phyloP scores from a whole-genome alignment of 1,139 yeast genomes.

The Yamadazyma diddensiae region DNA sequence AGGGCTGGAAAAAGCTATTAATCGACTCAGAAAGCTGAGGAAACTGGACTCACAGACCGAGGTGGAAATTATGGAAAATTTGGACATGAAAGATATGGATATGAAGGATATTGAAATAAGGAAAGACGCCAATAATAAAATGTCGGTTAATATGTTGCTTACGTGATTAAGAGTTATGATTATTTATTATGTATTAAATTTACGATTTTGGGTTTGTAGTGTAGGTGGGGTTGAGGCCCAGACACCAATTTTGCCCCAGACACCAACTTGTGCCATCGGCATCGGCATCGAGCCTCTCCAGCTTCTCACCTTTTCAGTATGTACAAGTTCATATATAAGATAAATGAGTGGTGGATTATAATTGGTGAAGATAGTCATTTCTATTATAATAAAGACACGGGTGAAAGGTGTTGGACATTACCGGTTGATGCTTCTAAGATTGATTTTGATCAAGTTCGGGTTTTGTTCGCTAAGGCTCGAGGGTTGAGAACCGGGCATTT shows the following conservation, averaged over 20 bases:
- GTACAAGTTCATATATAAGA: constrained; percentile 13
- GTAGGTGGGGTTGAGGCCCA: too few relatives aligned
- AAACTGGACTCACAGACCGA: constrained; percentile 8
- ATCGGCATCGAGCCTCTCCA: not conserved
- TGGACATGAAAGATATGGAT: not conserved
- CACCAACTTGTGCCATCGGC: too few relatives aligned
- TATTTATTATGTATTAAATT: constrained; percentile 14
- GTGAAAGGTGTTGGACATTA: constrained; percentile 10
- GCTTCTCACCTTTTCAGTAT: constrained; percentile 4
- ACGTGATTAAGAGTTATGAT: constrained; percentile 17
- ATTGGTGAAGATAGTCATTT: constrained; percentile 11
- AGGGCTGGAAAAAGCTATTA: constrained; percentile 50
- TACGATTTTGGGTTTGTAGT: too few relatives aligned
- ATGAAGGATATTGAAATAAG: too few relatives aligned
- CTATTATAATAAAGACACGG: constrained; percentile 11
- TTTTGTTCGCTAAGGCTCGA: constrained; percentile 29
- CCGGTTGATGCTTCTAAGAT: constrained; percentile 10
- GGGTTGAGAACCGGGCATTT: constrained; percentile 21
- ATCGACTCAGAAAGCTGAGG: constrained; percentile 37
- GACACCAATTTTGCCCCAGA: too few relatives aligned
- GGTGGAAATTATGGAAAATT: not conserved
- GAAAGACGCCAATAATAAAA: constrained; percentile 20
- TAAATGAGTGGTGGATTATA: constrained; percentile 13
- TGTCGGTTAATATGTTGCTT: constrained; percentile 47
- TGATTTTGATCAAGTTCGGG: constrained; percentile 29